Evolutionary conservation across 805 yeast species (phyloP), one percentile per base, ranked within the genome.

Genomic region (Candida hispaniensis): DNA sequence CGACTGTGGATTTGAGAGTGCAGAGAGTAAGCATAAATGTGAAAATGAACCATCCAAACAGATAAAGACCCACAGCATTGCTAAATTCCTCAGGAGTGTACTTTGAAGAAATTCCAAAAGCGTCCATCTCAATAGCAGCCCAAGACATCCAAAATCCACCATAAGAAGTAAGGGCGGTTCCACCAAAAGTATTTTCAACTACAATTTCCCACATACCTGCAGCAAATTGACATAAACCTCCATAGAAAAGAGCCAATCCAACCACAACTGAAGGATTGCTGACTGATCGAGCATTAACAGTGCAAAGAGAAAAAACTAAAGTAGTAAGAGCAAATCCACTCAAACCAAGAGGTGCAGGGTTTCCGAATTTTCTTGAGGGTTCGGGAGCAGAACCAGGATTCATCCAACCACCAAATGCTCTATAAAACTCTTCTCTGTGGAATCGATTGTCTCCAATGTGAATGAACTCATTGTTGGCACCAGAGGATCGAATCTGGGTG

Each of bases 171-270:
- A 47, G 59, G 41, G 39, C 66, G 54, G 69, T 59, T 23, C 71
- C 78, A 66, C 78, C 79, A 59, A 74, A 74, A 21, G 78, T 69
- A 55, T 71, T 71, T 44, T 75, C 79, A 20, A 66, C 59, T 8
- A 72, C 74, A 54, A 73, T 61, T 50, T 73, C 79, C 67, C 76
- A 74, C 71, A 74, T 68, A 30, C 79, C 79, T 13, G 79, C 79
- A 21, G 72, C 51, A 30, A 72, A 53, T 50, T 73, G 79, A 23
- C 72, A 65, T 6, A 66, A 54, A 5, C 80, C 81, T 18, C 80
- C 81, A 52, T 73, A 73, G 51, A 74, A 74, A 42, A 66, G 62
- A n/a, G 77, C 77, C 39, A 70, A 54, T 8, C 79, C 78, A 38
- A 71, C 66, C 11, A 73, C 75, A 29, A 73, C 56, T 41, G 66